These are phyloP conservation scores for Dendrostoma leiphaemia DNA, from an alignment of 2,329 filamentous ascomycete species.

Conservation along the genomic window DNA sequence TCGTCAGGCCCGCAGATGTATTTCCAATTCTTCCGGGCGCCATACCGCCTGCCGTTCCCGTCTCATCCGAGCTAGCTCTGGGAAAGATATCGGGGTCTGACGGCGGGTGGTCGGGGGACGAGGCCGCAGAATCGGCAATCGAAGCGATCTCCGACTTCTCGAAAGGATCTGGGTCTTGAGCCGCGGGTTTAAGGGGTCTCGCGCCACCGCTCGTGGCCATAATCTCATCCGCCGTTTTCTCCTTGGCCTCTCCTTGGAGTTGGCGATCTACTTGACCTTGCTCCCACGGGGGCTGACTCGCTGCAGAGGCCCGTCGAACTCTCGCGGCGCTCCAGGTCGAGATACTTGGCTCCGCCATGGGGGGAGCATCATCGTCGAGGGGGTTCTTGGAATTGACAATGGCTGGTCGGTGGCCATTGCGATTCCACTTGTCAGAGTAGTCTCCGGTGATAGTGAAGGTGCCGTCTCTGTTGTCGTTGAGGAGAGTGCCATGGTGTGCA, in stretches of 20 bases:
- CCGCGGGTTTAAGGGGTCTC: too few species aligned
- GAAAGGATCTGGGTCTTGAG: neutral
- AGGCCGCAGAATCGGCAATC: neutral
- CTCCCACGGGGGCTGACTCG: neutral
- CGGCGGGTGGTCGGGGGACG: neutral
- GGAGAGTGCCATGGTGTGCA: neutral
- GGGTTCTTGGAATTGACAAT: slow-evolving; percentile 1
- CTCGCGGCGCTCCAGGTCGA: neutral
- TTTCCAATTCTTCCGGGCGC: neutral
- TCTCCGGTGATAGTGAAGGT: neutral
- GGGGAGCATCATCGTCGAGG: neutral
- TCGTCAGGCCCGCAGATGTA: neutral
- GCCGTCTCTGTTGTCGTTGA: slow-evolving; percentile 15
- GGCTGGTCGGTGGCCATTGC: neutral
- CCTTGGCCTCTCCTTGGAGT: too few species aligned
- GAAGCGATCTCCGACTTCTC: neutral
- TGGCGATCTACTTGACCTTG: neutral
- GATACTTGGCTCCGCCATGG: neutral
- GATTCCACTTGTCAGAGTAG: neutral
- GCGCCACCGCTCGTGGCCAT: neutral
- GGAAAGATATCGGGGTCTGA: neutral
- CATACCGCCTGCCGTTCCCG: neutral
- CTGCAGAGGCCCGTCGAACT: neutral
- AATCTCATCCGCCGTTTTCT: slow-evolving; percentile 5
- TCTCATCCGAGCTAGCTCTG: neutral